phyloP scores from a whole-genome alignment of 1,284 basidiomycete species.

The Phlebopus sp. region DNA sequence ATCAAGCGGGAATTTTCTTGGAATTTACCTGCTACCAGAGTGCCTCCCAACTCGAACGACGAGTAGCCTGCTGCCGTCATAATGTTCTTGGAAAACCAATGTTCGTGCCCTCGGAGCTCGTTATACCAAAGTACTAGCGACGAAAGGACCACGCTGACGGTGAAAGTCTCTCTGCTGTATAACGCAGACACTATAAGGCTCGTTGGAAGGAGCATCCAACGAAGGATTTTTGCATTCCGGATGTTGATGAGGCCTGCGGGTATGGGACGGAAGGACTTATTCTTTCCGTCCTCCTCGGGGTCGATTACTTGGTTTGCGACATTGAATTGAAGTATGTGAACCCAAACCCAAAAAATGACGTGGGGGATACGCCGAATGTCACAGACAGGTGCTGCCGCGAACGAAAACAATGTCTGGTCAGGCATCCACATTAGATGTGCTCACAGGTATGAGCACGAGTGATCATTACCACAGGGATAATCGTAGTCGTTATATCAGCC shows the following conservation, averaged over 20 bases:
- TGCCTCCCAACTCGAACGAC: conserved; percentile 32
- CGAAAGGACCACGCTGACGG: conserved; percentile 32
- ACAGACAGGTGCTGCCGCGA: conserved; percentile 33
- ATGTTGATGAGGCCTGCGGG: conserved; percentile 39
- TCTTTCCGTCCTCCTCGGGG: conserved; percentile 39
- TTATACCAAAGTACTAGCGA: conserved; percentile 36
- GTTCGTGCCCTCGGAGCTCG: conserved; percentile 31
- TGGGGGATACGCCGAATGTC: conserved; percentile 22
- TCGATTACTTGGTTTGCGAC: conserved; percentile 43
- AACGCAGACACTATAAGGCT: conserved; percentile 33
- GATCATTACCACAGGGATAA: conserved; percentile 38
- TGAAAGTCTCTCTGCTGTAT: conserved; percentile 32
- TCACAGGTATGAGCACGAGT: background rate
- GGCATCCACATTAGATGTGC: conserved; percentile 1
- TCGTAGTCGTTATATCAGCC: conserved; percentile 38
- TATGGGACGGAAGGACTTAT: conserved; percentile 42
- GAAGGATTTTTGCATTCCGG: conserved; percentile 31
- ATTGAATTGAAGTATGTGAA: conserved; percentile 45
- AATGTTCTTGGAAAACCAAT: conserved; percentile 33
- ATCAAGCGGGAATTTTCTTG: background rate
- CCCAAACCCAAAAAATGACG: conserved; percentile 41
- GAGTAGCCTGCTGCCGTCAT: conserved; percentile 34
- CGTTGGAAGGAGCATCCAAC: conserved; percentile 37
- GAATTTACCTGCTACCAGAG: conserved; percentile 26
- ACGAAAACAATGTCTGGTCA: conserved; percentile 38